A percentile compares a stretch with the other conserved stretches of the same genome.
phyloP scores from a whole-genome alignment of 371 early-diverging fungal species.

The Lichtheimia corymbifera region DNA sequence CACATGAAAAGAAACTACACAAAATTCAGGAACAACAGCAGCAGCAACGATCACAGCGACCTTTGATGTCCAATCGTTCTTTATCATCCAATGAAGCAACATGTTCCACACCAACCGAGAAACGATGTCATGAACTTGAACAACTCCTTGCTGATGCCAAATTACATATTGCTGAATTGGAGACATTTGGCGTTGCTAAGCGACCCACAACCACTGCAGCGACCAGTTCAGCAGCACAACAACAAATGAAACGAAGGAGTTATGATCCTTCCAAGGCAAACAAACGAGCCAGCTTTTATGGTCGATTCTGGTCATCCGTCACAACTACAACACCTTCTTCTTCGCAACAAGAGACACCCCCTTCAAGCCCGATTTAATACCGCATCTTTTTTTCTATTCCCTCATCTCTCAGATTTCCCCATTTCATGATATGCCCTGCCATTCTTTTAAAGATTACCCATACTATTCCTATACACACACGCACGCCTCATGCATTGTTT shows the following conservation, averaged over 20 bases:
- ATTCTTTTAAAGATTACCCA: neutral
- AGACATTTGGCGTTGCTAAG: conserved; percentile 18
- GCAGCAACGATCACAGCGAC: neutral
- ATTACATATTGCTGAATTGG: conserved; percentile 28
- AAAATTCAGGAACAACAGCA: conserved; percentile 5
- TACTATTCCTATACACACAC: no score
- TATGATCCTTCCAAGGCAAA: conserved; percentile 6
- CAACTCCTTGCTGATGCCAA: conserved; percentile 32
- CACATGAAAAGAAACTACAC: conserved; percentile 5
- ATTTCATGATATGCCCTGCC: neutral
- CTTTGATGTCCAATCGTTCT: neutral
- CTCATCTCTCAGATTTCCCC: neutral
- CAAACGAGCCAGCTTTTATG: conserved; percentile 29
- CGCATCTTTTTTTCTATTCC: neutral
- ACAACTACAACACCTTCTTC: neutral
- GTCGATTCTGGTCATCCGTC: conserved; percentile 23
- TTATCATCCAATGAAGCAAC: conserved; percentile 4
- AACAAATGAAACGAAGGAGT: conserved; percentile 12
- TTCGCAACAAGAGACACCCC: conserved; percentile 24
- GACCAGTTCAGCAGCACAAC: neutral
- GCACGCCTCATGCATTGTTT: no score
- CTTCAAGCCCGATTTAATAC: conserved; percentile 20
- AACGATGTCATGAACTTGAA: conserved; percentile 29
- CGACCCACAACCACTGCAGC: neutral
- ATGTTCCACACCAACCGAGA: conserved; percentile 7